Conservation (phyloP, 768 basidiomycete genomes). For the Filobasidium wieringae region DNA sequence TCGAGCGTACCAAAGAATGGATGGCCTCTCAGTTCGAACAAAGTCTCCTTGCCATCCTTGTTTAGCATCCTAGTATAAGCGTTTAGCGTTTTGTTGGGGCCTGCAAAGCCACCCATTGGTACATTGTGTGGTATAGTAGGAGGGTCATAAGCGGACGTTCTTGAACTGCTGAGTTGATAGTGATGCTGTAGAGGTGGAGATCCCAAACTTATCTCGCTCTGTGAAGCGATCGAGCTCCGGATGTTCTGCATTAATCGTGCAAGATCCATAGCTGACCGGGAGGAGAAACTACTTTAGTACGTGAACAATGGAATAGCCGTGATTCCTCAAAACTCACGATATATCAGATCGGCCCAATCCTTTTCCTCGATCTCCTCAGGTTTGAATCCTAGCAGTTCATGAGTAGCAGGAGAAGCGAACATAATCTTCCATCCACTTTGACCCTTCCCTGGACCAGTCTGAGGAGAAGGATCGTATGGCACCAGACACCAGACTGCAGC, state of each 20-base stretch:
- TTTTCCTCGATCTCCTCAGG: constrained; percentile 27
- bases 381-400: constrained; percentile 32
- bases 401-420: constrained; percentile 28
- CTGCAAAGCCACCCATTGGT: constrained; percentile 3
- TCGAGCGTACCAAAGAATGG: constrained; percentile 7
- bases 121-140: constrained; percentile 1
- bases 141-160: constrained; percentile 11
- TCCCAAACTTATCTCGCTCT: not conserved
- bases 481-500: constrained; percentile 35
- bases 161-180: constrained; percentile 10
- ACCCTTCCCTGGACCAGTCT: not conserved
- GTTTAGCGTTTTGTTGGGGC: constrained; percentile 4
- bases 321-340: constrained; percentile 17
- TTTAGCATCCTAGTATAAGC: constrained; percentile 10
- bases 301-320: not conserved
- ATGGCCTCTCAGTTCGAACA: constrained; percentile 15
- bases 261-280: constrained; percentile 9
- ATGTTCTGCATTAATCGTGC: constrained; percentile 11
- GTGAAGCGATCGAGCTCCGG: constrained; percentile 1
- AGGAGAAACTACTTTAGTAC: not conserved
- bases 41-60: constrained; percentile 10
- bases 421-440: constrained; percentile 26
- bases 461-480: constrained; percentile 15
- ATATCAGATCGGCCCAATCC: constrained; percentile 34
- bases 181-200: constrained; percentile 3